Evolutionary conservation across 225 moss, liverwort and hornwort species (phyloP).

Genomic region (Pseudoscleropodium purum): DNA sequence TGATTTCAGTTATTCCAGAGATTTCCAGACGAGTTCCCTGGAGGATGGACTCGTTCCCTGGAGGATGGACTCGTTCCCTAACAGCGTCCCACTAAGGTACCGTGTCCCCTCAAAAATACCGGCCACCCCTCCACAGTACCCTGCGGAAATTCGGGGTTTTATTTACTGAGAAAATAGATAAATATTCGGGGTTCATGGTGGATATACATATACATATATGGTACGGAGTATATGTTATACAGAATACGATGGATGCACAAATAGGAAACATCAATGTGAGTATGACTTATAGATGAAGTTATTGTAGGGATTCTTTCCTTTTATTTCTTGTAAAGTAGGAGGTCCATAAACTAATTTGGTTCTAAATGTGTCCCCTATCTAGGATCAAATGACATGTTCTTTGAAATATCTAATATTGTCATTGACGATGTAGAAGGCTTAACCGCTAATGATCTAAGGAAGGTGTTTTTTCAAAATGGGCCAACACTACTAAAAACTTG

Average conservation of each 20-base stretch:
- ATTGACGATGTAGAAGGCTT: neutral
- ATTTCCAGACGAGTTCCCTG: neutral
- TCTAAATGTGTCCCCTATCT: neutral
- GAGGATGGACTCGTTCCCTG: neutral
- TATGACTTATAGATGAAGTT: neutral
- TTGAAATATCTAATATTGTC: neutral
- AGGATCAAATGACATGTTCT: rapidly evolving
- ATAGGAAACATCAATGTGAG: neutral
- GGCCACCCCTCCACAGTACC: too few relatives aligned
- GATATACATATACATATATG: rapidly evolving
- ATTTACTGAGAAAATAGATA: neutral
- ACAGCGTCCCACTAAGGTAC: neutral
- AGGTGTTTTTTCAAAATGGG: too few relatives aligned
- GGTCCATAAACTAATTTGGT: rapidly evolving
- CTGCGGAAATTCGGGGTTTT: rapidly evolving
- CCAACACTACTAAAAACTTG: too few relatives aligned
- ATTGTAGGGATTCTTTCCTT: rapidly evolving
- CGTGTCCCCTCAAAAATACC: rapidly evolving
- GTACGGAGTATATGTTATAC: too few relatives aligned
- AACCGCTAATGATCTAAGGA: too few relatives aligned
- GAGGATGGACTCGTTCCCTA: neutral
- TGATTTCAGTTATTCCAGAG: neutral
- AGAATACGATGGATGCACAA: too few relatives aligned
- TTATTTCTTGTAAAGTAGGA: neutral
- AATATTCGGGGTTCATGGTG: neutral